A percentile compares a stretch with the other conserved stretches of the same genome.
Conservation (phyloP, 352 stramenopile genomes). For the Globisporangium spinosum region DNA sequence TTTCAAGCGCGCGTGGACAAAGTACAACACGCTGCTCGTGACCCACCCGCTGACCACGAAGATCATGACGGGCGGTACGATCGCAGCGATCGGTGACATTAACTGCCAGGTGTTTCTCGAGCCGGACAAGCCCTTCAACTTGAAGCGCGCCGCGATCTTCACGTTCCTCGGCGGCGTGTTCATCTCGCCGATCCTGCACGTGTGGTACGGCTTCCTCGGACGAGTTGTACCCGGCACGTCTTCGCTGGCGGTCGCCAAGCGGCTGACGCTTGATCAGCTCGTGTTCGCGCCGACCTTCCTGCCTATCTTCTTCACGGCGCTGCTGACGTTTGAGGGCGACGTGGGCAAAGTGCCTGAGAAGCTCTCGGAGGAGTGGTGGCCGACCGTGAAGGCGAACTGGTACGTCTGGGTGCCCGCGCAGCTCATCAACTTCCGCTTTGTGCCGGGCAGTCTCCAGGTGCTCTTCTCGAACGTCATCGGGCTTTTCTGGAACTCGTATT, state of each 20-base stretch:
- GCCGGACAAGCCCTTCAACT: not conserved
- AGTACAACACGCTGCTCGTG: not conserved
- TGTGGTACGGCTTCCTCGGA: not conserved
- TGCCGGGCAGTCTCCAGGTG: not conserved
- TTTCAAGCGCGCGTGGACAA: not conserved
- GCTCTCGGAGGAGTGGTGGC: not conserved
- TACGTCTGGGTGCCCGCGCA: not conserved
- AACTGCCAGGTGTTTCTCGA: not conserved
- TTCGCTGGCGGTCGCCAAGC: not conserved
- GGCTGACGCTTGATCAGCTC: not conserved
- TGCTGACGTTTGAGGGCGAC: not conserved
- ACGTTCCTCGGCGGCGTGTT: not conserved
- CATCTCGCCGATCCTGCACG: not conserved
- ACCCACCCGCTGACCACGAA: not conserved
- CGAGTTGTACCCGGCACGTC: not conserved
- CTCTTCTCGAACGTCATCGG: not conserved
- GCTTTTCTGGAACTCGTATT: not conserved
- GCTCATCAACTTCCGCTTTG: not conserved
- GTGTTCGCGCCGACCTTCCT: not conserved
- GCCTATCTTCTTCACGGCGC: not conserved
- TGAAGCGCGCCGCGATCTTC: not conserved
- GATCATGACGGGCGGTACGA: not conserved
- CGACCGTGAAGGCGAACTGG: not conserved
- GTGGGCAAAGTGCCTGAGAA: not conserved
- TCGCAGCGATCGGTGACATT: not conserved